Percentiles rank a stretch among this genome's conserved stretches.
These are phyloP conservation scores for Fusarium nelsonii DNA, from an alignment of 2,329 filamentous ascomycete species.

Conservation along the genomic window DNA sequence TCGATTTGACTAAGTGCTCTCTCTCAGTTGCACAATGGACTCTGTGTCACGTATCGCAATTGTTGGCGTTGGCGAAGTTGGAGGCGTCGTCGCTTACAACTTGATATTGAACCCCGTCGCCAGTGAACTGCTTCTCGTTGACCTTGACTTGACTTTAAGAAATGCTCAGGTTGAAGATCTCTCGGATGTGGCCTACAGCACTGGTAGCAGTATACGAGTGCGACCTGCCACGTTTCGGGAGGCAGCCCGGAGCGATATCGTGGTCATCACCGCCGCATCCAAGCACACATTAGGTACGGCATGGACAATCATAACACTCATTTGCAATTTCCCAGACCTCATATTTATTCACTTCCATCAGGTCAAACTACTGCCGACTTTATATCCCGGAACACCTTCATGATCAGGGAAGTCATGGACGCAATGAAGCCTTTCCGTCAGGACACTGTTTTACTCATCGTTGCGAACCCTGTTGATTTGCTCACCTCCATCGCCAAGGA, in stretches of 20 bases:
- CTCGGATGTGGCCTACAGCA: conserved; percentile 62
- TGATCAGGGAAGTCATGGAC: conserved; percentile 60
- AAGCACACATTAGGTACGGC: conserved; percentile 55
- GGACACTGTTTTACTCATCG: conserved; percentile 63
- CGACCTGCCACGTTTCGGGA: conserved; percentile 60
- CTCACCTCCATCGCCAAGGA: conserved; percentile 63
- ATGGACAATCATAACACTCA: no score
- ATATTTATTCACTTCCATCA: not conserved
- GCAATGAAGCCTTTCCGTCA: conserved; percentile 62
- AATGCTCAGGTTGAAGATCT: conserved; percentile 66
- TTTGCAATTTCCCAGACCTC: no score
- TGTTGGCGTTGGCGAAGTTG: conserved; percentile 64
- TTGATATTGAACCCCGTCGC: conserved; percentile 64
- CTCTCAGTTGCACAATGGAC: not conserved
- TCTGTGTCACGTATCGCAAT: conserved; percentile 55
- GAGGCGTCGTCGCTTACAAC: conserved; percentile 63
- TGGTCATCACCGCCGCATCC: conserved; percentile 67
- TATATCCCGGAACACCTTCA: conserved; percentile 59
- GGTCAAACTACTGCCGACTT: conserved; percentile 37
- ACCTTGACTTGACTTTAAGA: conserved; percentile 60
- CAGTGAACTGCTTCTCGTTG: conserved; percentile 65
- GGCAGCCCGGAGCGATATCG: conserved; percentile 65
- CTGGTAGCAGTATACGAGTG: conserved; percentile 57
- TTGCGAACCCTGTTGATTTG: conserved; percentile 68
- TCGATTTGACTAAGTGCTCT: no score